phyloP scores from a whole-genome alignment of 257 asterid species.

The Galeopsis tetrahit region DNA sequence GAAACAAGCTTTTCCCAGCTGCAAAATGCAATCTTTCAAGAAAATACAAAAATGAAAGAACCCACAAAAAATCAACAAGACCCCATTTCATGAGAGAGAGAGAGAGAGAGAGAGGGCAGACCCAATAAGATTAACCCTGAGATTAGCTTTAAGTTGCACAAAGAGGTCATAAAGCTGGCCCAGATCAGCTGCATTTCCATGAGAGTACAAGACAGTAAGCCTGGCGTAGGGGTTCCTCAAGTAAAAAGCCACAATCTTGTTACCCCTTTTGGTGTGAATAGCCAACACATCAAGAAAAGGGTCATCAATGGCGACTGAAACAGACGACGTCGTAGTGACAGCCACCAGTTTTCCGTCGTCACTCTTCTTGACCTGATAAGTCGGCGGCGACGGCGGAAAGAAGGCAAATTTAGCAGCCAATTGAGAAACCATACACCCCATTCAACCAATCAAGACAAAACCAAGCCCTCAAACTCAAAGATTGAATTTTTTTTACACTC shows the following conservation, averaged over 20 bases:
- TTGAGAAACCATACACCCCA: constrained; percentile 92
- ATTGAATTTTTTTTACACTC: constrained; percentile 42
- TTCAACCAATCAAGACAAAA: constrained; percentile 33
- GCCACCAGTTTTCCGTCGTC: constrained; percentile 86
- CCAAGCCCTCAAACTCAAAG: constrained; percentile 2
- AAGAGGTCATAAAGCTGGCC: constrained; percentile 97
- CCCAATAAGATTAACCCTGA: constrained; percentile 96
- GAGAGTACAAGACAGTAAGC: constrained; percentile 87
- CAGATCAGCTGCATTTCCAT: constrained; percentile 99
- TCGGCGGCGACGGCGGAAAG: constrained; percentile 93
- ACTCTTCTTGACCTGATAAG: constrained; percentile 77
- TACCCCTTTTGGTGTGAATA: constrained; percentile 75
- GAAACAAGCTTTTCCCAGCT: constrained; percentile 1
- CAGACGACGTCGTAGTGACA: constrained; percentile 67
- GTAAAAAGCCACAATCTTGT: constrained; percentile 91
- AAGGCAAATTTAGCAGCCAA: constrained; percentile 96
- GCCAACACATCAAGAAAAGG: constrained; percentile 69
- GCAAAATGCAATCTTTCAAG: not conserved
- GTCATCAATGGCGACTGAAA: constrained; percentile 75
- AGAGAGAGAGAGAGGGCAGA: constrained; percentile 37
- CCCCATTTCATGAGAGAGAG: not conserved
- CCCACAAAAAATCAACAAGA: constrained; percentile 14
- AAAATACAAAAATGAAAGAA: not conserved
- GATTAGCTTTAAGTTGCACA: constrained; percentile 94
- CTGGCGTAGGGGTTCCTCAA: constrained; percentile 85